A percentile compares a stretch with the other conserved stretches of the same genome.
phyloP scores from a whole-genome alignment of 129 eudicot genomes.

The Centella asiatica region DNA sequence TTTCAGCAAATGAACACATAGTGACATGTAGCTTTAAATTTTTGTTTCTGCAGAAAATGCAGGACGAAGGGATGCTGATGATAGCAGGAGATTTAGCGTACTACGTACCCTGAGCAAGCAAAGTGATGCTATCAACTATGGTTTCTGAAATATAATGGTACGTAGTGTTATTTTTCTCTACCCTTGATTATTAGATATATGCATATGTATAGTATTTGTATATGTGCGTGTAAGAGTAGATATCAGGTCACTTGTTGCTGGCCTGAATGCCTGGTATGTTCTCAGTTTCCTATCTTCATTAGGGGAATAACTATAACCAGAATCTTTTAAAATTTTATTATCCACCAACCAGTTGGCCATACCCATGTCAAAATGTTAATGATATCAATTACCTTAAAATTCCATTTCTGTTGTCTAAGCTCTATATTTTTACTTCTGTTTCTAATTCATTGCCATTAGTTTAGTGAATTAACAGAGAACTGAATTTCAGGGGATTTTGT shows the following conservation, averaged over 20 bases:
- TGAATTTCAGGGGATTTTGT: neutral
- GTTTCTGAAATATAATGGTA: constrained; percentile 8
- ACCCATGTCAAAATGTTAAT: no score
- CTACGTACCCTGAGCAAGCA: constrained; percentile 27
- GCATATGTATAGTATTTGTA: neutral
- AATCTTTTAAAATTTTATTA: no score
- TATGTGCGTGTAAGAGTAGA: neutral
- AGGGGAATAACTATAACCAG: no score
- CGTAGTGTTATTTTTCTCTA: neutral
- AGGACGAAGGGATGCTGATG: constrained; percentile 42
- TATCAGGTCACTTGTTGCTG: neutral
- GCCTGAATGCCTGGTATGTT: neutral
- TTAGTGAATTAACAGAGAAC: neutral
- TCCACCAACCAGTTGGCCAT: no score
- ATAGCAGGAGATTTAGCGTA: constrained; percentile 35
- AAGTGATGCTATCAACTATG: neutral
- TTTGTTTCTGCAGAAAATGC: constrained; percentile 48
- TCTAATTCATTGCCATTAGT: neutral
- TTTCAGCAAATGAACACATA: neutral
- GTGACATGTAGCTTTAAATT: neutral
- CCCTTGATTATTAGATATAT: neutral
- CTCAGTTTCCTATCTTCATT: no score
- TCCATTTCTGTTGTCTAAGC: neutral
- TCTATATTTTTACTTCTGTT: no score
- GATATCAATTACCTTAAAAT: neutral